These are phyloP conservation scores for Auricularia sp. DNA, from an alignment of 768 basidiomycete genomes.

Conservation along the genomic window DNA sequence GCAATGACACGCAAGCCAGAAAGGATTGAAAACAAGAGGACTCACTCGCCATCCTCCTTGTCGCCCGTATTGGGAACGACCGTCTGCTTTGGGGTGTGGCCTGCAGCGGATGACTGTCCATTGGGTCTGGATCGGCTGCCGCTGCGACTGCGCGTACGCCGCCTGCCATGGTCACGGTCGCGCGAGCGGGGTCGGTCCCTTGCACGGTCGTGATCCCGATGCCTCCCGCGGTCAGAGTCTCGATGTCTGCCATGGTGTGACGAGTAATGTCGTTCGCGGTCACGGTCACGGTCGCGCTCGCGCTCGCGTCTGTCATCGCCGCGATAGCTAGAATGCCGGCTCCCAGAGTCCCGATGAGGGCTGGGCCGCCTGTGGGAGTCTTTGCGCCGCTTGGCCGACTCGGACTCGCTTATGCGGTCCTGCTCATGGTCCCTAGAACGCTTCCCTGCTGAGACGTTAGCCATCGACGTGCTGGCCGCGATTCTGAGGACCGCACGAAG, in stretches of 20 bases:
- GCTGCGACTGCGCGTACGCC: constrained; percentile 23
- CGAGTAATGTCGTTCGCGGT: constrained; percentile 12
- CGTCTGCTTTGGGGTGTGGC: constrained; percentile 19
- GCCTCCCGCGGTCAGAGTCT: constrained; percentile 23
- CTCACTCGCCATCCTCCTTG: constrained; percentile 92
- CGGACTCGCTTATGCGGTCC: constrained; percentile 31
- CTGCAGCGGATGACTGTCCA: too few relatives aligned
- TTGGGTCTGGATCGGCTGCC: constrained; percentile 8
- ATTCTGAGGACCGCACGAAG: constrained; percentile 74
- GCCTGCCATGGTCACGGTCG: constrained; percentile 13
- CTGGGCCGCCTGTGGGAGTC: constrained; percentile 7
- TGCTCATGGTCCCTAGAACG: constrained; percentile 50
- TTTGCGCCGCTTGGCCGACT: constrained; percentile 16
- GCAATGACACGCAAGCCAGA: not conserved
- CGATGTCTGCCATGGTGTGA: not conserved
- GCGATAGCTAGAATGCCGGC: constrained; percentile 31
- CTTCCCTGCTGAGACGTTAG: constrained; percentile 84
- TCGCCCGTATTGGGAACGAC: constrained; percentile 28
- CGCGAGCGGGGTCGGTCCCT: constrained; percentile 25
- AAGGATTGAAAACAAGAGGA: constrained; percentile 26
- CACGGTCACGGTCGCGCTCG: constrained; percentile 9
- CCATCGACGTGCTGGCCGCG: constrained; percentile 36
- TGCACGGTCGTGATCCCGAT: constrained; percentile 18
- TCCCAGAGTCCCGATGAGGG: constrained; percentile 18
- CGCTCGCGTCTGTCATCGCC: constrained; percentile 17